Evolutionary conservation across 768 basidiomycete genomes (phyloP), one percentile per base, ranked within the genome.

Genomic region (Psilocybe cyanescens): DNA sequence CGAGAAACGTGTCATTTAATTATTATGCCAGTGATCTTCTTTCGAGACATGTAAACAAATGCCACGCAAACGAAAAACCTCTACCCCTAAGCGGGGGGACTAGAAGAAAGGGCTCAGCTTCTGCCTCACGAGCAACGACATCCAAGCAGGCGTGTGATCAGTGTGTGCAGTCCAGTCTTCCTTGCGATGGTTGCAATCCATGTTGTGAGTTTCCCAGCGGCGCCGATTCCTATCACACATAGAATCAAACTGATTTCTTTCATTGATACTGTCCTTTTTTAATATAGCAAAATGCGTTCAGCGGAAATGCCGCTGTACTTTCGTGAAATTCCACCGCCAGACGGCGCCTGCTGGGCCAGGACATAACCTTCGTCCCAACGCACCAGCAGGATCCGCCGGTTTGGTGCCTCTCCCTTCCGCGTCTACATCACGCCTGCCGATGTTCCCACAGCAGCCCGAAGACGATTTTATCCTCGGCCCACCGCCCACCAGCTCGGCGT

Each of bases 61-160:
- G 93, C 68, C 93, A 95, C 71, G 85, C 91, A 3, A 83, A 83
- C 65, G 91, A 93, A 78, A 91, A 91, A 67, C 78, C 79, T 1
- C 66, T 77, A 4, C 76, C 79, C 0, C 72, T 68, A 4, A 71
- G 79, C 2, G 58, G 79, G 2, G 55, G 55, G 16, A 70, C 81
- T 6, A 77, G 90, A n/a, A 78, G 90, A 61, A 90, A 90, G 67
- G 89, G 89, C 19, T 79, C 85, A 0, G 81, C 86, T 0, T 83
- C 87, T 1, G 84, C 88, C 0, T 86, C 90, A 3, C 79, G 90
- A 19, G 90, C 91, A 2, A 87, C 89, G 3, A 91, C 90, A 8
- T 88, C 88, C 14, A 93, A 92, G 70, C 90, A 92, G 71, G 88
- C 90, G 1, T 94, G 92, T 70, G 92, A 94, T 73, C 90, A 93